A percentile compares a stretch with the other conserved stretches of the same genome.
phyloP scores from a whole-genome alignment of 257 asterid genomes.

The Solanum etuberosum region DNA sequence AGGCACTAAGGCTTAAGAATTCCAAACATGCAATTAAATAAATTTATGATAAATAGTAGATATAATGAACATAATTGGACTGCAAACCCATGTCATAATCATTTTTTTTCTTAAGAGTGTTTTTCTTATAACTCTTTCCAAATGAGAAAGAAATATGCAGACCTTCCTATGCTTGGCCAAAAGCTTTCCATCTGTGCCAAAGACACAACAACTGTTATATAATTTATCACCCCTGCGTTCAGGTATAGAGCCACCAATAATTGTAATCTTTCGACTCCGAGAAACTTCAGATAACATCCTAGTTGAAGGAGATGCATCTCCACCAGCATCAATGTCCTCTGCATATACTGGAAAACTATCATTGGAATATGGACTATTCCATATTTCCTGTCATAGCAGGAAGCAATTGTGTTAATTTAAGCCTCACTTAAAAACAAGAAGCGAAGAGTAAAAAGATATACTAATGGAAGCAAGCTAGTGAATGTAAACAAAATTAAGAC shows the following conservation, averaged over 20 bases:
- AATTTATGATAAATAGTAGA: background rate
- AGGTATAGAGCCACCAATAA: constrained; percentile 82
- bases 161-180: constrained; percentile 80
- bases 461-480: background rate
- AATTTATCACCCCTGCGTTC: constrained; percentile 56
- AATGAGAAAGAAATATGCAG: background rate
- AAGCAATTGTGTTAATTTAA: background rate
- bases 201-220: constrained; percentile 73
- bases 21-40: background rate
- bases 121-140: background rate
- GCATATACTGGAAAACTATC: constrained; percentile 76
- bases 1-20: background rate
- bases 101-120: background rate
- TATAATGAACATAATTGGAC: background rate
- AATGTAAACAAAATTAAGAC: background rate
- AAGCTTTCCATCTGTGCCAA: constrained; percentile 61
- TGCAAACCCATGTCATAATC: background rate
- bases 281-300: constrained; percentile 69
- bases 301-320: constrained; percentile 60
- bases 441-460: background rate
- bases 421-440: background rate
- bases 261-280: constrained; percentile 47
- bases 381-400: constrained; percentile 52
- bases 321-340: constrained; percentile 75
- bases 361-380: constrained; percentile 83